A percentile compares a stretch with the other conserved stretches of the same genome.
Conservation (phyloP, 345 rosid genomes). For the Syzygium oleosum region DNA sequence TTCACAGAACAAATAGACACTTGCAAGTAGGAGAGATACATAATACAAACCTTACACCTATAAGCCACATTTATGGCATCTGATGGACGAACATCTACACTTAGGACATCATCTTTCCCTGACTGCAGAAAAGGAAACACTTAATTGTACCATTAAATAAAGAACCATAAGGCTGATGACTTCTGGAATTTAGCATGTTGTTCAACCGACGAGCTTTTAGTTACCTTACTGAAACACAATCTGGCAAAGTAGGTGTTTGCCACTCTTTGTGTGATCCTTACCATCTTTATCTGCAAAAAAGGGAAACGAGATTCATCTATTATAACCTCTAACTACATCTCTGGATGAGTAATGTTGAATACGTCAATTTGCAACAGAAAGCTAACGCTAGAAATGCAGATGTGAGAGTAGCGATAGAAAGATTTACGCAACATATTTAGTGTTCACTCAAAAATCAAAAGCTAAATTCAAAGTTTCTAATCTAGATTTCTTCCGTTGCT, state of each 20-base stretch:
- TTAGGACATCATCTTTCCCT: slow-evolving; percentile 41
- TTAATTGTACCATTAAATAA: neutral
- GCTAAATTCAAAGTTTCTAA: neutral
- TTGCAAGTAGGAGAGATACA: neutral
- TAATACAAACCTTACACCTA: slow-evolving; percentile 42
- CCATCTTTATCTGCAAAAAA: slow-evolving; percentile 69
- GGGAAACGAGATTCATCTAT: neutral
- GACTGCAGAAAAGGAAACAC: slow-evolving; percentile 43
- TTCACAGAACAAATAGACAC: neutral
- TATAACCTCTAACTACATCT: neutral
- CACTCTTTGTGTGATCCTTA: slow-evolving; percentile 70
- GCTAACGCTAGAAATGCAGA: neutral
- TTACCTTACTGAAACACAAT: slow-evolving; percentile 67
- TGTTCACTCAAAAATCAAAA: neutral
- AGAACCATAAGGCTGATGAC: neutral
- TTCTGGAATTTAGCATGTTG: neutral
- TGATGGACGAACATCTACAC: slow-evolving; percentile 77
- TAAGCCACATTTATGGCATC: slow-evolving; percentile 85
- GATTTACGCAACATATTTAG: neutral
- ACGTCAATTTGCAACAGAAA: neutral
- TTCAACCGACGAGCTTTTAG: slow-evolving; percentile 1
- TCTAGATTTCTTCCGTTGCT: neutral
- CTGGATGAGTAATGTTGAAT: neutral
- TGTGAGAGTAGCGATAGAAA: neutral
- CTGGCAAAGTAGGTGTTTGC: slow-evolving; percentile 60